Evolutionary conservation across 768 basidiomycete genomes (phyloP).

Genomic region (Russula emetica): DNA sequence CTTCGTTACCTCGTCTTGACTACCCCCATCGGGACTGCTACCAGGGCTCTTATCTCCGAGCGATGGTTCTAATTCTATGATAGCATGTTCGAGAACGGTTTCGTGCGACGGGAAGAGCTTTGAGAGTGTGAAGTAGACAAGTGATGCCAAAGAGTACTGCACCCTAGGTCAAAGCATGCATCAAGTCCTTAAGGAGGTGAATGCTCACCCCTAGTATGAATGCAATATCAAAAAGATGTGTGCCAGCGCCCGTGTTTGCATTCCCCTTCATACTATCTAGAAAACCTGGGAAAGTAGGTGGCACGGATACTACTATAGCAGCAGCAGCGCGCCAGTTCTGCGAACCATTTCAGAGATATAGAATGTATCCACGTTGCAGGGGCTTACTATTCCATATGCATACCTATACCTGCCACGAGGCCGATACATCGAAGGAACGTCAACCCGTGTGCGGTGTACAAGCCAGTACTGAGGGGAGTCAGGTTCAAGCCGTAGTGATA

Average conservation of each 20-base stretch:
- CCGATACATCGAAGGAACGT: constrained; percentile 81
- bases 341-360: neutral
- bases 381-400: constrained; percentile 58
- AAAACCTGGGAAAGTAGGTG: constrained; percentile 75
- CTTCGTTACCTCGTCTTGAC: neutral
- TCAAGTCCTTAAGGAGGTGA: neutral
- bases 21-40: neutral
- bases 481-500: neutral
- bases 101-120: constrained; percentile 21
- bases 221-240: constrained; percentile 60
- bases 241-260: constrained; percentile 54
- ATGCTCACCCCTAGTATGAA: constrained; percentile 66
- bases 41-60: neutral
- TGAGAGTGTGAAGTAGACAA: constrained; percentile 22
- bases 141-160: constrained; percentile 25
- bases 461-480: constrained; percentile 61
- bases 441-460: constrained; percentile 63
- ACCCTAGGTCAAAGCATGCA: neutral
- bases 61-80: constrained; percentile 12
- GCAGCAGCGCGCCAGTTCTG: constrained; percentile 81
- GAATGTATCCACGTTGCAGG: constrained; percentile 3
- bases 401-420: constrained; percentile 76
- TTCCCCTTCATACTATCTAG: constrained; percentile 64
- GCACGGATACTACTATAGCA: constrained; percentile 62
- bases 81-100: constrained; percentile 24